A percentile compares a stretch with the other conserved stretches of the same genome.
Evolutionary conservation across 2,329 filamentous ascomycete genomes (phyloP).

Genomic region (Ophiostoma novo-ulmi): DNA sequence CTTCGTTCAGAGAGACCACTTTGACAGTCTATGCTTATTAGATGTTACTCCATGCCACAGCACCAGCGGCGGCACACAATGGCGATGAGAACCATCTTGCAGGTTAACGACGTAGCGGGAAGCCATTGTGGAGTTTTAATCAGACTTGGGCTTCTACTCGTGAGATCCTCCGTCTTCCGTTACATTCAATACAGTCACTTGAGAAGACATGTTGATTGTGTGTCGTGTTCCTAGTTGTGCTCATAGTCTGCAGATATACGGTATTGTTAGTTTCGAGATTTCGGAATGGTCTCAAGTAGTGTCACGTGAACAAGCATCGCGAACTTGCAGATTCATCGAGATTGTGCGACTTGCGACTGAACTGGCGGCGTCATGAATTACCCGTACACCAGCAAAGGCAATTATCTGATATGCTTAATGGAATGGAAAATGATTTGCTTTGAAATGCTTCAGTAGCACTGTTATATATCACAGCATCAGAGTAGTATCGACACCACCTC

Average conservation of each 20-base stretch:
- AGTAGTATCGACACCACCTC: neutral
- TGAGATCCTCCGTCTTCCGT: slow-evolving; percentile 4
- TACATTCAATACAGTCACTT: neutral
- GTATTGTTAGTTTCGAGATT: neutral
- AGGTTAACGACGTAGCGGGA: neutral
- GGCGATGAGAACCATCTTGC: neutral
- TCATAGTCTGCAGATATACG: no score
- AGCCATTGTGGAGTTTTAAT: neutral
- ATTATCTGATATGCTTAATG: neutral
- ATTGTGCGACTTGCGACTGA: neutral
- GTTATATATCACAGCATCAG: neutral
- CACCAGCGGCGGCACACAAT: no score
- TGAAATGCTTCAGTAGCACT: no score
- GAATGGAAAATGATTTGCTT: neutral
- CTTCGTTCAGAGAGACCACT: no score
- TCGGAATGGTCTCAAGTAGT: neutral
- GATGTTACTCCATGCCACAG: no score
- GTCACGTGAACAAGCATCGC: slow-evolving; percentile 3
- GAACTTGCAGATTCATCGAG: neutral
- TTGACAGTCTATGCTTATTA: no score
- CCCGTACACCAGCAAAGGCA: neutral
- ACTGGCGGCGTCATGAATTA: neutral
- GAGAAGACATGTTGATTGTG: neutral
- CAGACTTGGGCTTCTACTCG: neutral
- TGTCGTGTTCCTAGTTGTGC: neutral